Conservation (phyloP, 495 filamentous ascomycete species). For the Penicillium nucicola region DNA sequence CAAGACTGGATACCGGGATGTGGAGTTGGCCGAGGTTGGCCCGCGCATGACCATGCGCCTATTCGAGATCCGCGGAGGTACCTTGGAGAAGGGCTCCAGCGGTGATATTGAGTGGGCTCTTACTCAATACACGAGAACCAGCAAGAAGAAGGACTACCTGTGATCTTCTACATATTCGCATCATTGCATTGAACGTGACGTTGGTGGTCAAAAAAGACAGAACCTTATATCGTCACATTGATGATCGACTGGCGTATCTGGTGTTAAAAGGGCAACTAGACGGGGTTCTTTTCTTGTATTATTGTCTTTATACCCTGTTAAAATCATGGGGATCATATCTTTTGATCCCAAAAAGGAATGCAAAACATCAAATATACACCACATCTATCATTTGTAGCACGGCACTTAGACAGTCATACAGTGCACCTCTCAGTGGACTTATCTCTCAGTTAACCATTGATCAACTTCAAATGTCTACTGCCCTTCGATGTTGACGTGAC, state of each 20-base stretch:
- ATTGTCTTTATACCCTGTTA: constrained; percentile 17
- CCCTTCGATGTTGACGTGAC: too few relatives aligned
- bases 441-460: too few relatives aligned
- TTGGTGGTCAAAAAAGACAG: constrained; percentile 18
- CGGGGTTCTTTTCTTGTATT: constrained; percentile 8
- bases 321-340: not conserved
- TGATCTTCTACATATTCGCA: constrained; percentile 39
- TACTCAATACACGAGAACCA: constrained; percentile 90
- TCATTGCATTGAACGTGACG: constrained; percentile 16
- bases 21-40: constrained; percentile 92
- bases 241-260: constrained; percentile 18
- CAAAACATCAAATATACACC: not conserved
- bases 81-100: constrained; percentile 82
- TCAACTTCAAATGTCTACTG: too few relatives aligned
- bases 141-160: constrained; percentile 89
- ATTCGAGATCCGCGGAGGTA: constrained; percentile 92
- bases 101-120: constrained; percentile 97
- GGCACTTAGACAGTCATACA: too few relatives aligned
- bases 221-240: not conserved
- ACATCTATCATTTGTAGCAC: not conserved
- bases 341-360: not conserved
- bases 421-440: too few relatives aligned
- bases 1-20: constrained; percentile 78
- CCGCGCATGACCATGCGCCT: constrained; percentile 94
- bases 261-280: constrained; percentile 19